Conservation (phyloP, 148 eudicot genomes). For the Cornus florida region DNA sequence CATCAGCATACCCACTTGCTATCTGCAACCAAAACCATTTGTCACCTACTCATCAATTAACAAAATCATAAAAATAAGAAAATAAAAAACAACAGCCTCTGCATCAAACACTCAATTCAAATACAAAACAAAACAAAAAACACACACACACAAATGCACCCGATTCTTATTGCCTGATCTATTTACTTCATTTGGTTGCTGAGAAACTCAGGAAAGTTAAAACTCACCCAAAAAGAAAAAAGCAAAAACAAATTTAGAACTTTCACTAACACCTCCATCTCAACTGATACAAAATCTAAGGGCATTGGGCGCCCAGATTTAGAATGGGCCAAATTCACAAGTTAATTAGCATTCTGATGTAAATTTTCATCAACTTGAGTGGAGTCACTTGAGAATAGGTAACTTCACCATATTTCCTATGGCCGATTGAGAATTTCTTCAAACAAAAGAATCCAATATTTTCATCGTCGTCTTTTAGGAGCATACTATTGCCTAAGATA, state of each 20-base stretch:
- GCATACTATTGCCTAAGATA: too few species aligned
- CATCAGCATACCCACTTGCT: conserved; percentile 95
- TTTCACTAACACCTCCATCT: not conserved
- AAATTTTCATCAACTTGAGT: too few species aligned
- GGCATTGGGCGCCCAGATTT: too few species aligned
- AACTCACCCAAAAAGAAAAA: not conserved
- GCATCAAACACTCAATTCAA: not conserved
- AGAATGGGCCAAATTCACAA: too few species aligned
- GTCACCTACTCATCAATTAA: not conserved
- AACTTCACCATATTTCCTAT: too few species aligned
- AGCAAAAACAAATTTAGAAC: not conserved
- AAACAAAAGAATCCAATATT: too few species aligned
- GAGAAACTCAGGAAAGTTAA: not conserved
- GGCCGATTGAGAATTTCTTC: too few species aligned
- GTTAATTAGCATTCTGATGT: too few species aligned
- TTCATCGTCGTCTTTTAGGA: too few species aligned
- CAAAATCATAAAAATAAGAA: not conserved
- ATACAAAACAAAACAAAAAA: not conserved
- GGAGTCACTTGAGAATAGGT: too few species aligned
- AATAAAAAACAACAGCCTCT: not conserved
- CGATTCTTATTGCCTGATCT: not conserved
- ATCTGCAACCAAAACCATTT: conserved; percentile 41
- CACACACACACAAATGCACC: not conserved
- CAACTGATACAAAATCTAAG: not conserved
- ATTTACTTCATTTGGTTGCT: not conserved